Percentiles rank a stretch among this genome's conserved stretches.
Conservation (phyloP, 306 rosid species). For the Rubus parviflorus region DNA sequence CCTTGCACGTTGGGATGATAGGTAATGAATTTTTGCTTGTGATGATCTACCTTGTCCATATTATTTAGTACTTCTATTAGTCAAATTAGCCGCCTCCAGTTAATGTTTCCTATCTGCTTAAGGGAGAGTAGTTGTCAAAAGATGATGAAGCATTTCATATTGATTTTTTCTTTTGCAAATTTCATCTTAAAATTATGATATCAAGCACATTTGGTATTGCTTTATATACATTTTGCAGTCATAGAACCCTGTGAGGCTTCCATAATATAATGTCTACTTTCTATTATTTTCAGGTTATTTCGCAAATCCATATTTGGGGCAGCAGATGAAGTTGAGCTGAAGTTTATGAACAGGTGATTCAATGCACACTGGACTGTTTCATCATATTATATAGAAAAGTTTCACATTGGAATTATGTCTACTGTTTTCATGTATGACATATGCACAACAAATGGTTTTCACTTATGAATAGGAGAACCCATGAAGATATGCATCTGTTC, state of each 20-base stretch:
- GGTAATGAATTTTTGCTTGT: slow-evolving; percentile 30
- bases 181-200: background rate
- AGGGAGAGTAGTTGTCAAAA: background rate
- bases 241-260: background rate
- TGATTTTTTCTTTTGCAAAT: too few relatives aligned
- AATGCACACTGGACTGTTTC: background rate
- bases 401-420: background rate
- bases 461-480: slow-evolving; percentile 54
- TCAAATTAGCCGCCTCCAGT: background rate
- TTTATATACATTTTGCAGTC: background rate
- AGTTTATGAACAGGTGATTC: slow-evolving; percentile 32
- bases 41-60: background rate
- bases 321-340: slow-evolving; percentile 34
- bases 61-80: slow-evolving; percentile 1
- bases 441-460: slow-evolving; percentile 9
- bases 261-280: background rate
- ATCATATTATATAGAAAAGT: background rate
- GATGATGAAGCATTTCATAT: background rate
- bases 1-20: slow-evolving; percentile 72
- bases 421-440: slow-evolving; percentile 3
- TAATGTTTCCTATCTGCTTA: background rate
- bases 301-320: slow-evolving; percentile 28
- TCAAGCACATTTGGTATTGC: background rate
- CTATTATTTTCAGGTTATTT: slow-evolving; percentile 18
- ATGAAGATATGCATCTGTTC: slow-evolving; percentile 64